These are phyloP conservation scores for Kockiozyma suomiensis DNA, from an alignment of 805 yeast genomes.

Conservation along the genomic window DNA sequence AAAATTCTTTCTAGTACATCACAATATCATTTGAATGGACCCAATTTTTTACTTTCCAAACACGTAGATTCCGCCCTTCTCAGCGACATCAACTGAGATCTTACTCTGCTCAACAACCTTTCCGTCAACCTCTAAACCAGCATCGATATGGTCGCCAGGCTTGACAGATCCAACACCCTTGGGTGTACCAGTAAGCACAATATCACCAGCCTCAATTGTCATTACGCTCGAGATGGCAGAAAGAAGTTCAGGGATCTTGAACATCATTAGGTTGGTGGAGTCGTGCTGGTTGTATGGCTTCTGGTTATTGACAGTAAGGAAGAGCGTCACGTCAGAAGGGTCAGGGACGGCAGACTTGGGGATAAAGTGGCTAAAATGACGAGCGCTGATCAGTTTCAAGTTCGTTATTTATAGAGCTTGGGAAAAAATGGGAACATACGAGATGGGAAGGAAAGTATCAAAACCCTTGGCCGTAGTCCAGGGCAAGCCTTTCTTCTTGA, in stretches of 20 bases:
- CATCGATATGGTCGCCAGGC: slow-evolving; percentile 78
- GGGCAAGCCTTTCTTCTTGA: slow-evolving; percentile 90
- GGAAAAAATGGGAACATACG: slow-evolving; percentile 40
- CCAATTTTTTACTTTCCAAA: slow-evolving; percentile 39
- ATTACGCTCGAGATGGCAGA: slow-evolving; percentile 82
- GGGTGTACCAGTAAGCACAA: slow-evolving; percentile 94
- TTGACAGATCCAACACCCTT: slow-evolving; percentile 87
- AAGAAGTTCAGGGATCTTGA: slow-evolving; percentile 79
- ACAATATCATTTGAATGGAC: too few relatives aligned
- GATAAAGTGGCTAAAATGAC: too few relatives aligned
- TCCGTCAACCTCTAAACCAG: slow-evolving; percentile 61
- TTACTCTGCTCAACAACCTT: slow-evolving; percentile 54
- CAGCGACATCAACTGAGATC: slow-evolving; percentile 56
- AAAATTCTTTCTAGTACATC: too few relatives aligned
- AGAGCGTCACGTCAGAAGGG: slow-evolving; percentile 69
- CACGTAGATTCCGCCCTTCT: slow-evolving; percentile 62
- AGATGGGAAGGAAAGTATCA: slow-evolving; percentile 93
- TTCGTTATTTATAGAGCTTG: too few relatives aligned
- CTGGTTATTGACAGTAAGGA: slow-evolving; percentile 70
- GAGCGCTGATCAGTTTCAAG: too few relatives aligned
- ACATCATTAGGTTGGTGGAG: slow-evolving; percentile 78
- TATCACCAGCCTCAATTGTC: slow-evolving; percentile 89
- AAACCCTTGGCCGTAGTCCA: slow-evolving; percentile 97
- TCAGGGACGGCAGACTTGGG: slow-evolving; percentile 66
- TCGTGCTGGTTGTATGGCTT: slow-evolving; percentile 64